Base-by-base conservation (phyloP, 2,329 filamentous ascomycete species). In the Metarhizium robertsii region DNA sequence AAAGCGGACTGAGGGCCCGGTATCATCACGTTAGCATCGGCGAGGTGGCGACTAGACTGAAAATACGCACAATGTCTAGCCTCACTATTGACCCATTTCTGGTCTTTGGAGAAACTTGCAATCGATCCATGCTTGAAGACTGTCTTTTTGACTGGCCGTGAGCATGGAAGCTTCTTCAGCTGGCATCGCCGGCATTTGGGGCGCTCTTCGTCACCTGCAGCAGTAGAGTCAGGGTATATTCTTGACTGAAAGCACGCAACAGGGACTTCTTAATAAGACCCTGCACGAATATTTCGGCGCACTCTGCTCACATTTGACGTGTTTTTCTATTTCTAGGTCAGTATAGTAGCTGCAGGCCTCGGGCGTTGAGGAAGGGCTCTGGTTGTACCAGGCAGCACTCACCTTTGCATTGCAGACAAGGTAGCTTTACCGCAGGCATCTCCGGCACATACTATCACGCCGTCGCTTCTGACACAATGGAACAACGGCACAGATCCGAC, bases 371-470 rank as follows among this genome's bases (percentile, higher is more conserved):
- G 3, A 25, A 25, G 25, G 25, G 25, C 25, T 4, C 25, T 4
- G 16, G 6, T 20, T 46, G 43, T 14, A 6, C 40, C 40, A 46
- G 20, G 11, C 18, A 2, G 7, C 2, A 54, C 55, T 54, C 47
- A 69, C 68, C 68, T 70, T 69, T 70, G 64, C 68, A 70, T 47
- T 70, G 68, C 40, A 66, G 57, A 55, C 68, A 70, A 52, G 68
- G 68, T 53, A 64, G 64, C 58, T 69, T 68, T 40, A 66, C 64
- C 51, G 64, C 60, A 57, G 67, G 67, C 68, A 70, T 69, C 14
- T 58, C 63, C 57, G 47, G 49, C 6, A 25, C 32, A 53, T 36
- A 38, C 14, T 11, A 11, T 34, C 32, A 11, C 6, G 14, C 38
- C 3, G 38, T 2, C 38, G 38, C 14, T 40, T 40, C 1, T 40